Evolutionary conservation across 768 basidiomycete species (phyloP).

Genomic region (Pleurotus giganteus): DNA sequence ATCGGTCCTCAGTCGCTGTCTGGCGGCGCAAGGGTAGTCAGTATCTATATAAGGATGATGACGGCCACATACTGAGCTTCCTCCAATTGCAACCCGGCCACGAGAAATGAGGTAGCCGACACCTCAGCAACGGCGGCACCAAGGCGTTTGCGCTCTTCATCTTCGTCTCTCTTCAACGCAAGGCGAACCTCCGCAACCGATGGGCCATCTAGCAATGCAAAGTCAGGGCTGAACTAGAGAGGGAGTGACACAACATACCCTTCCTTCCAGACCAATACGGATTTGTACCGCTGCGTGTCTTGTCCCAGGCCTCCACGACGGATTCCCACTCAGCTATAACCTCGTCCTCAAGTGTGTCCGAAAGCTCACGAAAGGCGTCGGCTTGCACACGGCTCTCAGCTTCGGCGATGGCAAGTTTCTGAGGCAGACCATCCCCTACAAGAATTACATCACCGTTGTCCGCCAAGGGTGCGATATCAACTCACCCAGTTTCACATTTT

Average conservation of each 20-base stretch:
- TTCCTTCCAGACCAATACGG: slow-evolving; percentile 5
- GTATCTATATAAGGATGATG: background rate
- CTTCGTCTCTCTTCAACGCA: background rate
- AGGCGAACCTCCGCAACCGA: background rate
- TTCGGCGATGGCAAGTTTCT: background rate
- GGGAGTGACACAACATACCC: background rate
- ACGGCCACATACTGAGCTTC: background rate
- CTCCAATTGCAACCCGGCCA: background rate
- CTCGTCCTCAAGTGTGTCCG: background rate
- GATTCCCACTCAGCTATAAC: slow-evolving; percentile 3
- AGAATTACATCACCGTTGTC: background rate
- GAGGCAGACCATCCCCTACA: background rate
- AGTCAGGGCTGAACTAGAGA: background rate
- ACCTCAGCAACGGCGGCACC: background rate
- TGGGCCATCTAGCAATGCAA: background rate
- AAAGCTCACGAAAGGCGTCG: background rate
- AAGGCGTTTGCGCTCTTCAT: background rate
- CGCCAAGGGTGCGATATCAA: background rate
- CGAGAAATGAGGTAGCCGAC: background rate
- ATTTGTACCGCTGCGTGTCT: slow-evolving; percentile 3
- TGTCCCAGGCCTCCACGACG: slow-evolving; percentile 7
- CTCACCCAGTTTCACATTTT: slow-evolving; percentile 22
- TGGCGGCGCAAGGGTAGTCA: background rate
- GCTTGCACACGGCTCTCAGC: background rate
- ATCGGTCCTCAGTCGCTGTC: background rate